A percentile compares a stretch with the other conserved stretches of the same genome.
Conservation (phyloP, 352 stramenopile species). For the Detonula confervacea region DNA sequence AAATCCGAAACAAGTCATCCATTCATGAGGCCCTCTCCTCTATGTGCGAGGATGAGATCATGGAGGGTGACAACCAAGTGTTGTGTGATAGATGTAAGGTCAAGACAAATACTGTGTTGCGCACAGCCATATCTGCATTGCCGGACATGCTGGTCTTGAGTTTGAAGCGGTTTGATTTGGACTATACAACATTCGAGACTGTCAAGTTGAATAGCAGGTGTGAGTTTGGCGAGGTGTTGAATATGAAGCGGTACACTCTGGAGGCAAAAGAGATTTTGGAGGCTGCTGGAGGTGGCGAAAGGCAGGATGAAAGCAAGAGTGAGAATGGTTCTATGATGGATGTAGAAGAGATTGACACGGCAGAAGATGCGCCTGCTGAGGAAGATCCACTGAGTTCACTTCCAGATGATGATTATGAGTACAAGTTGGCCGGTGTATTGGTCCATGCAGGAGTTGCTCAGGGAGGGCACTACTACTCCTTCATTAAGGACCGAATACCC, state of each 20-base stretch:
- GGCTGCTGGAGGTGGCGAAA: constrained; percentile 45
- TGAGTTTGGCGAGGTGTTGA: constrained; percentile 96
- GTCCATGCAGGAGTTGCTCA: constrained; percentile 98
- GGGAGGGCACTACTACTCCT: constrained; percentile 98
- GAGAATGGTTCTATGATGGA: constrained; percentile 51
- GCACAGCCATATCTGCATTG: constrained; percentile 94
- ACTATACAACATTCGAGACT: constrained; percentile 99
- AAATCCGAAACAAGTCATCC: constrained; percentile 97
- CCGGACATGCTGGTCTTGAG: constrained; percentile 98
- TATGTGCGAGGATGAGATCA: constrained; percentile 99
- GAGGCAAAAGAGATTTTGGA: constrained; percentile 94
- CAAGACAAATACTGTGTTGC: constrained; percentile 96
- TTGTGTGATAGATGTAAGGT: constrained; percentile 95
- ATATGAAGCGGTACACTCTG: constrained; percentile 98
- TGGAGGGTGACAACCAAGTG: constrained; percentile 99
- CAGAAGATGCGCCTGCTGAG: constrained; percentile 63
- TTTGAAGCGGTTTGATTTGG: constrained; percentile 99
- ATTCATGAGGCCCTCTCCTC: constrained; percentile 96
- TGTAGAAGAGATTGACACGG: constrained; percentile 39
- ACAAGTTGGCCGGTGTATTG: constrained; percentile 96
- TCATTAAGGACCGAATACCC: constrained; percentile 87
- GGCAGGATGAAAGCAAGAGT: constrained; percentile 33
- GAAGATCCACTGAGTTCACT: constrained; percentile 63
- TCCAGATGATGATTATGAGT: constrained; percentile 93
- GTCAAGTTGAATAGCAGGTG: constrained; percentile 99